Evolutionary conservation across 2,329 filamentous ascomycete species (phyloP).

Genomic region (Neocatenulostroma microsporum): DNA sequence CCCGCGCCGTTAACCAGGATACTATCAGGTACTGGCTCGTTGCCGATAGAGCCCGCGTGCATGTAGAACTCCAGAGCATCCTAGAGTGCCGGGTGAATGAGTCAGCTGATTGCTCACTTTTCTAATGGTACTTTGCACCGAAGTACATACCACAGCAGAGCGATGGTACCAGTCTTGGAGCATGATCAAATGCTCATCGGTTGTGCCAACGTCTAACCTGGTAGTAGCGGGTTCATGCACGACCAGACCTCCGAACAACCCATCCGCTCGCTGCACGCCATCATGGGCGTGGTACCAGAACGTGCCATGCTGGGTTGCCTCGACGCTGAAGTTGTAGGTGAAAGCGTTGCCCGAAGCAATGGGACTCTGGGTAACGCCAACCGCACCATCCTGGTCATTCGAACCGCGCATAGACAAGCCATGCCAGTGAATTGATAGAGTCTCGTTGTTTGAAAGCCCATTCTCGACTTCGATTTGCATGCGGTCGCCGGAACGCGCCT

Average conservation of each 20-base stretch:
- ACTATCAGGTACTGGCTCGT: constrained; percentile 43
- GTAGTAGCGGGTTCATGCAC: constrained; percentile 33
- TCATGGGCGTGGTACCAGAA: constrained; percentile 46
- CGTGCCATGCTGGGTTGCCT: constrained; percentile 34
- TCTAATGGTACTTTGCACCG: too few species aligned
- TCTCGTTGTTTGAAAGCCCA: constrained; percentile 28
- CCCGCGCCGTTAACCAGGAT: constrained; percentile 43
- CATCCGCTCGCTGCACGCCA: constrained; percentile 37
- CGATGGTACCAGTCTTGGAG: constrained; percentile 48
- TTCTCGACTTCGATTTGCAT: constrained; percentile 40
- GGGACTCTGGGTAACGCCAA: constrained; percentile 19
- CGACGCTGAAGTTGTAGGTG: constrained; percentile 29
- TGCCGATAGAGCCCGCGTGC: constrained; percentile 37
- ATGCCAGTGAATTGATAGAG: constrained; percentile 42
- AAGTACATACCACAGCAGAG: too few species aligned
- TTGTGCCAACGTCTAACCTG: constrained; percentile 20
- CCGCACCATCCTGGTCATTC: constrained; percentile 22
- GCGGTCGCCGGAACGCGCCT: constrained; percentile 41
- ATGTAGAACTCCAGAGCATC: constrained; percentile 40
- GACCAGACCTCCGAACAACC: constrained; percentile 42
- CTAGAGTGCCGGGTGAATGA: too few species aligned
- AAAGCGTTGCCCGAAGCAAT: constrained; percentile 24
- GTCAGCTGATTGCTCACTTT: too few species aligned
- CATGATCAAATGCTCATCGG: constrained; percentile 38
- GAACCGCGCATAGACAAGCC: constrained; percentile 26